Conservation (phyloP, 2,329 filamentous ascomycete species). For the Colletotrichum sp. region DNA sequence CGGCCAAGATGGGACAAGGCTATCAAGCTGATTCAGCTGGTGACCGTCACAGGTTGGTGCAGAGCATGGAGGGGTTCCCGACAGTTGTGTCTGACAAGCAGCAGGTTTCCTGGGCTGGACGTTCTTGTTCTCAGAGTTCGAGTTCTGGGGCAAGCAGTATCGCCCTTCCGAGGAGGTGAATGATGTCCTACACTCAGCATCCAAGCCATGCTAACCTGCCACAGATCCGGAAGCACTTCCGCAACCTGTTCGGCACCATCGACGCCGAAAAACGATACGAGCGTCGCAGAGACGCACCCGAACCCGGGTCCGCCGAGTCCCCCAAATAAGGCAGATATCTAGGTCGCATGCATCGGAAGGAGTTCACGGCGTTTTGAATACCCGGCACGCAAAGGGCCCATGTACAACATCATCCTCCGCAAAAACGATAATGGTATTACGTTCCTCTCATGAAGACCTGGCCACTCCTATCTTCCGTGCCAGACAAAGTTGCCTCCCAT, state of each 20-base stretch:
- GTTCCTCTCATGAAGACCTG: neutral
- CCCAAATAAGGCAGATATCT: constrained; percentile 1
- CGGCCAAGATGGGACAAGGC: constrained; percentile 69
- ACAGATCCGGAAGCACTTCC: constrained; percentile 41
- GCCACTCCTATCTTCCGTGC: constrained; percentile 40
- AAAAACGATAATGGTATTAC: constrained; percentile 11
- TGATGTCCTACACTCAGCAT: accelerated
- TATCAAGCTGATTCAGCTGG: constrained; percentile 68
- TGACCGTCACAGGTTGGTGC: constrained; percentile 59
- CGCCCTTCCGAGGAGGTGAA: constrained; percentile 49
- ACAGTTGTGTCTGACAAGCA: constrained; percentile 8
- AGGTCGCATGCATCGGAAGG: constrained; percentile 8
- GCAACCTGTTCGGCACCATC: constrained; percentile 43
- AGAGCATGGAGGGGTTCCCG: neutral
- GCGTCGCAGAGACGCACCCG: constrained; percentile 42
- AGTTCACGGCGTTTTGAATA: constrained; percentile 22
- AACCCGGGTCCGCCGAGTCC: constrained; percentile 27
- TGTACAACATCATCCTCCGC: constrained; percentile 31
- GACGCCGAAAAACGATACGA: constrained; percentile 48
- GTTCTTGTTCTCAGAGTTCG: constrained; percentile 47
- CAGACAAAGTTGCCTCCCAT: constrained; percentile 66
- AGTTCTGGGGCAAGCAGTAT: constrained; percentile 48
- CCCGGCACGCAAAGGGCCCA: constrained; percentile 18
- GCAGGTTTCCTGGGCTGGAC: constrained; percentile 42
- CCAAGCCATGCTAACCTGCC: neutral